These are phyloP conservation scores for Pseudonitzschia pungens DNA, from an alignment of 108 stramenopile genomes.

Conservation along the genomic window DNA sequence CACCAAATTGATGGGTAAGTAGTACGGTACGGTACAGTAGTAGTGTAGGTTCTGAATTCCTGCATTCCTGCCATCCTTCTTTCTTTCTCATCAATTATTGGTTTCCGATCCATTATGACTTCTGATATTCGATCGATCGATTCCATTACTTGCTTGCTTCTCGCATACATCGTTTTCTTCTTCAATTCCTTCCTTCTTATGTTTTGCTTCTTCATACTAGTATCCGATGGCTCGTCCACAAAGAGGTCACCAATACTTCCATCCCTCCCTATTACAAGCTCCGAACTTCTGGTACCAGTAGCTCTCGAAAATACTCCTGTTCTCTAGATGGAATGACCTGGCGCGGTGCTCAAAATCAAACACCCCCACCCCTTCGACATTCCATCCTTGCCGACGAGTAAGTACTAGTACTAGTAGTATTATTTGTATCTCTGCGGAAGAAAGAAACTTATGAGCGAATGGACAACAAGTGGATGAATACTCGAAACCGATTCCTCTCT, in stretches of 20 bases:
- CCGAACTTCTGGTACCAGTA: not conserved
- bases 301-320: not conserved
- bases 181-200: not conserved
- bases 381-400: not conserved
- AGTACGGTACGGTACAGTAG: too few relatives aligned
- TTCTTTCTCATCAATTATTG: not conserved
- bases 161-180: not conserved
- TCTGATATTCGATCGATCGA: not conserved
- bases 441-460: too few relatives aligned
- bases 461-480: too few relatives aligned
- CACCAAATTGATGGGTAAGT: slow-evolving; percentile 7
- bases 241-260: not conserved
- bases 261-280: slow-evolving; percentile 1
- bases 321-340: not conserved
- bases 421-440: too few relatives aligned
- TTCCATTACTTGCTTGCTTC: not conserved
- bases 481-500: not conserved
- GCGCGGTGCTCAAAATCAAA: not conserved
- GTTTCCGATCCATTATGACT: too few relatives aligned
- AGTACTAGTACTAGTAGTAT: not conserved
- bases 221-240: slow-evolving; percentile 1
- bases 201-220: too few relatives aligned
- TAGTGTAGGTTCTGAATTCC: not conserved
- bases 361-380: not conserved
- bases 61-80: not conserved